Conservation (phyloP, 768 basidiomycete species). For the Pholiota molesta region DNA sequence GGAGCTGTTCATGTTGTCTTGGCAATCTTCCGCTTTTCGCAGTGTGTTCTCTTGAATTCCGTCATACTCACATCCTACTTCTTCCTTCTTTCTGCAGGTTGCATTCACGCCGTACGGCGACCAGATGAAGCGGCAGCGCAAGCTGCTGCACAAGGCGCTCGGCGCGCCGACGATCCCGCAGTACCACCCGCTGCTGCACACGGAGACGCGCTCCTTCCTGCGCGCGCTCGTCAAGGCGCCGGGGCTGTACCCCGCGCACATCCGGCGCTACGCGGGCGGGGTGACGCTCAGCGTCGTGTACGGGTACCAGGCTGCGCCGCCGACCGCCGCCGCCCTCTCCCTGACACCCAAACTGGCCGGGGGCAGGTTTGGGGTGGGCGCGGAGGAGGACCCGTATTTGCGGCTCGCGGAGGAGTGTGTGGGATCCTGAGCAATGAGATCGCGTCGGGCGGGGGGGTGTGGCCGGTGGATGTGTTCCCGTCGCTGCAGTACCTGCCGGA, state of each 20-base stretch:
- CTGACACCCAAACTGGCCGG: too few relatives aligned
- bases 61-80: background rate
- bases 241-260: conserved; percentile 35
- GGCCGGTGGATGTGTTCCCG: conserved; percentile 54
- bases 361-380: background rate
- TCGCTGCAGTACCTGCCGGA: conserved; percentile 57
- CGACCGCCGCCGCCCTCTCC: background rate
- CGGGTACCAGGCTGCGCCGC: conserved; percentile 48
- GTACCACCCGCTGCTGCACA: conserved; percentile 61
- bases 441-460: conserved; percentile 45
- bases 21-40: too few relatives aligned
- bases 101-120: conserved; percentile 72
- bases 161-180: conserved; percentile 51
- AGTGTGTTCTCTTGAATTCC: too few relatives aligned
- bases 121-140: conserved; percentile 63
- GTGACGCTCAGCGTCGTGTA: conserved; percentile 63
- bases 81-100: conserved; percentile 34
- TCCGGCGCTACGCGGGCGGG: conserved; percentile 58
- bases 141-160: conserved; percentile 67
- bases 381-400: conserved; percentile 38
- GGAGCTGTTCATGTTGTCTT: too few relatives aligned
- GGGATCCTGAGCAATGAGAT: conserved; percentile 43
- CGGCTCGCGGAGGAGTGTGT: conserved; percentile 45
- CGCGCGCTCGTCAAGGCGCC: conserved; percentile 52
- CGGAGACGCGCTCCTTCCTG: conserved; percentile 61